A percentile compares a stretch with the other conserved stretches of the same genome.
phyloP scores from a whole-genome alignment of 2,329 filamentous ascomycete species.

The Mycogone perniciosa region DNA sequence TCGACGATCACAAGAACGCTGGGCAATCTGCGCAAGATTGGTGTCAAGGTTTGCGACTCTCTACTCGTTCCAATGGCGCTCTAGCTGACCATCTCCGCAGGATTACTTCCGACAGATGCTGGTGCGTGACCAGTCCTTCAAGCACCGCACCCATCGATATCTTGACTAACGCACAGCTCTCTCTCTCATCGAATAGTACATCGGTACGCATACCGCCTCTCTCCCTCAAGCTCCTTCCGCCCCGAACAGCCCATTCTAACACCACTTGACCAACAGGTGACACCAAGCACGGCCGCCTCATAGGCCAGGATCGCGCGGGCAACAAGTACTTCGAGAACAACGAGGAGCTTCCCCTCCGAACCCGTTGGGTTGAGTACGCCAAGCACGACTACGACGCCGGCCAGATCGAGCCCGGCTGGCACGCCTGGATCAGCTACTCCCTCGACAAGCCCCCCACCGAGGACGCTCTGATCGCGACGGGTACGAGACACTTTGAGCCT shows the following conservation, averaged over 20 bases:
- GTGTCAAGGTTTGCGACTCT: slow-evolving; percentile 64
- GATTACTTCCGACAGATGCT: slow-evolving; percentile 90
- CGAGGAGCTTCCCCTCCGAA: slow-evolving; percentile 91
- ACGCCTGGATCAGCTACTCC: slow-evolving; percentile 93
- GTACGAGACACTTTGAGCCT: slow-evolving; percentile 69
- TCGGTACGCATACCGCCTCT: slow-evolving; percentile 37
- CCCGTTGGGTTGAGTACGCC: slow-evolving; percentile 97
- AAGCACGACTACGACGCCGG: slow-evolving; percentile 73
- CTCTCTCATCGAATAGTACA: slow-evolving; percentile 39
- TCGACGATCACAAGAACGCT: slow-evolving; percentile 85
- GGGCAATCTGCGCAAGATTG: slow-evolving; percentile 79
- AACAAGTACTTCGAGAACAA: slow-evolving; percentile 98
- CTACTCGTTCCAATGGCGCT: not conserved
- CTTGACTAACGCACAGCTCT: slow-evolving; percentile 17
- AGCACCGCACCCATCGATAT: slow-evolving; percentile 19
- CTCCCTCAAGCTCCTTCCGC: not conserved
- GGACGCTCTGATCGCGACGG: slow-evolving; percentile 64
- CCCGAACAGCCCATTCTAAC: not conserved
- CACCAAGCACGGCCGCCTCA: slow-evolving; percentile 84
- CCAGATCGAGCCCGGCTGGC: slow-evolving; percentile 94
- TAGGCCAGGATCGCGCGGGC: slow-evolving; percentile 82
- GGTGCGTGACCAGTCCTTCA: slow-evolving; percentile 51
- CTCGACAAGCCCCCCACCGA: slow-evolving; percentile 78
- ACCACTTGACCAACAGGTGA: slow-evolving; percentile 55
- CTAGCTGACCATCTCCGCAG: slow-evolving; percentile 38